A percentile compares a stretch with the other conserved stretches of the same genome.
phyloP scores from a whole-genome alignment of 257 asterid genomes.

The Penstemon newberryi region DNA sequence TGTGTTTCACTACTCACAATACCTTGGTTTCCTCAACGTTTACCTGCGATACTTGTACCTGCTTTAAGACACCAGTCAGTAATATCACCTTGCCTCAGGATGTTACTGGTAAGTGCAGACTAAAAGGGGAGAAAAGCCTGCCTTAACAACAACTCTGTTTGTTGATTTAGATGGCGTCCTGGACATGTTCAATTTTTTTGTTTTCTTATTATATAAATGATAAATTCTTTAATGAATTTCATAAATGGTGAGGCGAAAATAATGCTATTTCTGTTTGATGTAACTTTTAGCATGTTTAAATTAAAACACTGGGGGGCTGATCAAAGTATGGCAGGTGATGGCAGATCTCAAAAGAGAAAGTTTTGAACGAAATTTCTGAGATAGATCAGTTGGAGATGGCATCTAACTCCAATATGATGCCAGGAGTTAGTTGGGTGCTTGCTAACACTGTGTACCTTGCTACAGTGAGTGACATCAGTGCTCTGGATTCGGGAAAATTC shows the following conservation, averaged over 20 bases:
- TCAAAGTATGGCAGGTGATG: conserved; percentile 93
- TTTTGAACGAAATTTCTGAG: conserved; percentile 60
- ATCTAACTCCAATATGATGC: conserved; percentile 48
- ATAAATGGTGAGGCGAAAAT: conserved; percentile 16
- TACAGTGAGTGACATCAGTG: conserved; percentile 45
- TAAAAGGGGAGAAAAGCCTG: conserved; percentile 18
- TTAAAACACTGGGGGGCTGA: conserved; percentile 58
- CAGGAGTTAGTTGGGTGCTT: conserved; percentile 84
- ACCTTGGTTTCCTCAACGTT: conserved; percentile 86
- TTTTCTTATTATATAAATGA: conserved; percentile 7
- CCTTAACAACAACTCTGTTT: conserved; percentile 20
- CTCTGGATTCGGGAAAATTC: conserved; percentile 58
- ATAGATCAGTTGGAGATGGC: conserved; percentile 49
- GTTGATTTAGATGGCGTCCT: conserved; percentile 12
- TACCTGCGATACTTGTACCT: conserved; percentile 79
- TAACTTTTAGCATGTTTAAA: conserved; percentile 27
- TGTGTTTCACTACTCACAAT: conserved; percentile 71
- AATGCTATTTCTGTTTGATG: conserved; percentile 18
- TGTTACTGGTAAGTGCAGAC: conserved; percentile 72
- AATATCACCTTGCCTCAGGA: conserved; percentile 73
- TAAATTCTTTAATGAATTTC: conserved; percentile 11
- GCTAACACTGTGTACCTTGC: conserved; percentile 77
- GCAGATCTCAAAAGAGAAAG: conserved; percentile 81
- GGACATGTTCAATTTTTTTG: not conserved
- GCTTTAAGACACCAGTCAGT: conserved; percentile 88